Conservation (phyloP, 2,329 filamentous ascomycete species). For the Rugonectria rugulosa region DNA sequence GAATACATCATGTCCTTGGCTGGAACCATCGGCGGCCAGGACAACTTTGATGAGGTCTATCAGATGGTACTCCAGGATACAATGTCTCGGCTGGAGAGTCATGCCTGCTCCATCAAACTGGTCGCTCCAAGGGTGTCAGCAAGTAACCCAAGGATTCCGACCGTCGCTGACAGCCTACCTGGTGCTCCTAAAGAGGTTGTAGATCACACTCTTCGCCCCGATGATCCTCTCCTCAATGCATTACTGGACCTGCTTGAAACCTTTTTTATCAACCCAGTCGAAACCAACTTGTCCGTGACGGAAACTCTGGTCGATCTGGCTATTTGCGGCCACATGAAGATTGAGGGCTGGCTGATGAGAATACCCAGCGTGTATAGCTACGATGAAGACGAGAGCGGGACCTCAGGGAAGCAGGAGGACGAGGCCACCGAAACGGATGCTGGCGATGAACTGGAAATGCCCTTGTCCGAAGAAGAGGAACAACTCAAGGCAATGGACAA, state of each 20-base stretch:
- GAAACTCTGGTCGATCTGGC: slow-evolving; percentile 83
- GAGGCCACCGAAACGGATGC: slow-evolving; percentile 27
- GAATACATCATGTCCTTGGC: slow-evolving; percentile 75
- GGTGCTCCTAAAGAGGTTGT: slow-evolving; percentile 68
- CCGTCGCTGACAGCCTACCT: slow-evolving; percentile 62
- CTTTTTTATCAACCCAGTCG: slow-evolving; percentile 90
- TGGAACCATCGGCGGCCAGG: slow-evolving; percentile 70
- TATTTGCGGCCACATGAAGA: slow-evolving; percentile 81
- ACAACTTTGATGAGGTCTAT: slow-evolving; percentile 77
- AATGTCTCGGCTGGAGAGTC: slow-evolving; percentile 72
- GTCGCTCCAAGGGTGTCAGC: slow-evolving; percentile 67
- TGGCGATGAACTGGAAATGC: slow-evolving; percentile 31
- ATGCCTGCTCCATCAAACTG: slow-evolving; percentile 75
- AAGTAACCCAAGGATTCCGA: slow-evolving; percentile 64
- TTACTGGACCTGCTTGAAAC: slow-evolving; percentile 74
- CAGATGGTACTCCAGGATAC: slow-evolving; percentile 76
- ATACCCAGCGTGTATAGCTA: slow-evolving; percentile 69
- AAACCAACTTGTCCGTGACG: slow-evolving; percentile 88
- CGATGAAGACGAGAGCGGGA: slow-evolving; percentile 47
- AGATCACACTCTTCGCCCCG: slow-evolving; percentile 67
- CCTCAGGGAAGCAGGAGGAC: slow-evolving; percentile 11
- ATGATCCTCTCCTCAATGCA: slow-evolving; percentile 70
- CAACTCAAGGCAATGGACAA: slow-evolving; percentile 57
- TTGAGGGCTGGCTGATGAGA: slow-evolving; percentile 90
- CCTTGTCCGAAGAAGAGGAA: slow-evolving; percentile 36